Evolutionary conservation across 495 filamentous ascomycete species (phyloP).

Genomic region (Tetracladium setigerum): DNA sequence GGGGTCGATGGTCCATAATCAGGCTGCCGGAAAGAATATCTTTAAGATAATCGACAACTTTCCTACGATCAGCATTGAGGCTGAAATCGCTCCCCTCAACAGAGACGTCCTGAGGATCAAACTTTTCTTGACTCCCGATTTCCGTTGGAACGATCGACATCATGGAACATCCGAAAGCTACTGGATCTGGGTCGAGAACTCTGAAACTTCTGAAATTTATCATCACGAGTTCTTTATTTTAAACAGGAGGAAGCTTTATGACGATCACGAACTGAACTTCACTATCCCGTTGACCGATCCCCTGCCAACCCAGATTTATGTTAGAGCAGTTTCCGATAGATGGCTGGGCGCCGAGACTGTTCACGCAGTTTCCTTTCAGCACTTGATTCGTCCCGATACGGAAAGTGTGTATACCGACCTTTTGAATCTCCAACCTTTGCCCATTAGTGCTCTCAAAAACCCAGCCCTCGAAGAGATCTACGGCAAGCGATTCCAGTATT

Average conservation of each 20-base stretch:
- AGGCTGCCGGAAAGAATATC: conserved; percentile 74
- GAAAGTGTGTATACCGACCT: conserved; percentile 96
- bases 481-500: conserved; percentile 79
- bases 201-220: conserved; percentile 94
- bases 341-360: conserved; percentile 99
- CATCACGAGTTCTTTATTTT: conserved; percentile 97
- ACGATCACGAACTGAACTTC: conserved; percentile 95
- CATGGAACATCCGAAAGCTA: conserved; percentile 93
- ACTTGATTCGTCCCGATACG: conserved; percentile 93
- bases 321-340: conserved; percentile 86
- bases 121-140: conserved; percentile 79
- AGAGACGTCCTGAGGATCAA: conserved; percentile 86
- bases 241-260: conserved; percentile 76
- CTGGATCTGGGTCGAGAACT: conserved; percentile 99
- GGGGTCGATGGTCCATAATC: conserved; percentile 84
- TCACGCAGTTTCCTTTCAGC: conserved; percentile 90
- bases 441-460: conserved; percentile 82
- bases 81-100: conserved; percentile 93
- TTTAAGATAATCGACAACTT: conserved; percentile 81
- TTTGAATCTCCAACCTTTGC: conserved; percentile 83
- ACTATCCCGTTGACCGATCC: conserved; percentile 94
- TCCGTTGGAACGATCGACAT: conserved; percentile 91
- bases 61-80: conserved; percentile 80
- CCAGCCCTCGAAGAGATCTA: conserved; percentile 83
- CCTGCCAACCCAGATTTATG: conserved; percentile 89